Base-by-base conservation (phyloP, 768 basidiomycete genomes). In the Naganishia randhawae region DNA sequence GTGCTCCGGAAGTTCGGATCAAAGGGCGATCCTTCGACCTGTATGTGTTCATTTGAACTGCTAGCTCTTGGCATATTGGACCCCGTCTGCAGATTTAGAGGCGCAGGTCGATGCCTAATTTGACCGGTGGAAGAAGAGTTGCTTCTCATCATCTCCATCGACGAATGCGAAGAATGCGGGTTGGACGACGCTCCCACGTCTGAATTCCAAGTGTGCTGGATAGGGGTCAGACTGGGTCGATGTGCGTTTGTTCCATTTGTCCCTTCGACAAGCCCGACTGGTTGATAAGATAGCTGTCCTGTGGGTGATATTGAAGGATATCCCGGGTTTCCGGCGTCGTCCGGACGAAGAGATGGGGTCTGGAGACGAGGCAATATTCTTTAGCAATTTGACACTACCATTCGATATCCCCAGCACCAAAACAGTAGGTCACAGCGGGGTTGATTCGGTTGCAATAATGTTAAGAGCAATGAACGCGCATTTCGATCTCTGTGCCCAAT, bases 301-400 rank as follows among this genome's bases (percentile, higher is more conserved):
- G 19, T 41, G 14, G 57, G 57, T 25, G 57, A 61, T 61, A 61
- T 61, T 29, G 37, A 61, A 6, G 57, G 57, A 22, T 33, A 61
- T 11, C 57, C 33, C 19, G 14, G n/a, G 7, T 35, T 61, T n/a
- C 27, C 37, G 14, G 57, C 29, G 37, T 61, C 37, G 25, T 61
- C 57, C 22, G 37, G 37, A 41, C 57, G 57, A 61, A 61, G 57
- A n/a, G 57, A 61, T 25, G 57, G 39, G 8, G 57, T 61, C 57
- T 61, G 8, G 4, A 3, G 54, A 55, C 32, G n/a, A 33, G 33
- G 17, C 50, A 7, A 55, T 14, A 2, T 1, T 33, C 4, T 33
- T 55, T 33, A 55, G 31, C 54, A 32, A 55, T 37, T 11, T n/a
- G 31, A 1, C 54, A n/a, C 1, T 3, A 22, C 9, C 8, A 32